phyloP scores from a whole-genome alignment of 2,329 filamentous ascomycete genomes.

The Fusarium sp. region DNA sequence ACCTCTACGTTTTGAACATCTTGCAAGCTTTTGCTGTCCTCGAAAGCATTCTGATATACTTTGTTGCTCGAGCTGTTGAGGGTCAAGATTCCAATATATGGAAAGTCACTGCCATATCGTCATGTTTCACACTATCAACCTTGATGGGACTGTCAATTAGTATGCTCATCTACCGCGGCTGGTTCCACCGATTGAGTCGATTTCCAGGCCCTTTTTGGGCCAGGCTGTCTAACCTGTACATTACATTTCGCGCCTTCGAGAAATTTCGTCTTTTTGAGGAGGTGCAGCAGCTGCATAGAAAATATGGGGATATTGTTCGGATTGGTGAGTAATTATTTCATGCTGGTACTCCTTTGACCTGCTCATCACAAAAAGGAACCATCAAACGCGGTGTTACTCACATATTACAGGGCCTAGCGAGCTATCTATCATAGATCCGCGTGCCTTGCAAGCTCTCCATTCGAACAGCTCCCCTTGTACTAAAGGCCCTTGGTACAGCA shows the following conservation, averaged over 20 bases:
- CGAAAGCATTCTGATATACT: neutral
- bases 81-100: neutral
- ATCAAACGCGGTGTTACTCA: neutral
- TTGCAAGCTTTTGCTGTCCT: neutral
- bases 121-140: neutral
- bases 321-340: neutral
- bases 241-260: neutral
- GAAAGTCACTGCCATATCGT: neutral
- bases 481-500: neutral
- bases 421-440: neutral
- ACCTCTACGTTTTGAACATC: neutral
- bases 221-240: neutral
- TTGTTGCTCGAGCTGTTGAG: neutral
- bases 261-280: neutral
- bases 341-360: accelerated
- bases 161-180: neutral
- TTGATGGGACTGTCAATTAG: neutral
- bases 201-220: neutral
- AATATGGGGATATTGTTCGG: neutral
- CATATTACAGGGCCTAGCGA: neutral
- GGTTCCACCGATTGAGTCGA: neutral
- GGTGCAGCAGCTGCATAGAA: neutral
- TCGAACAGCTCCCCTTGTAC: neutral
- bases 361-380: neutral
- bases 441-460: neutral